Evolutionary conservation across 805 yeast genomes (phyloP).

Genomic region (Diddensiella transvaalensis): DNA sequence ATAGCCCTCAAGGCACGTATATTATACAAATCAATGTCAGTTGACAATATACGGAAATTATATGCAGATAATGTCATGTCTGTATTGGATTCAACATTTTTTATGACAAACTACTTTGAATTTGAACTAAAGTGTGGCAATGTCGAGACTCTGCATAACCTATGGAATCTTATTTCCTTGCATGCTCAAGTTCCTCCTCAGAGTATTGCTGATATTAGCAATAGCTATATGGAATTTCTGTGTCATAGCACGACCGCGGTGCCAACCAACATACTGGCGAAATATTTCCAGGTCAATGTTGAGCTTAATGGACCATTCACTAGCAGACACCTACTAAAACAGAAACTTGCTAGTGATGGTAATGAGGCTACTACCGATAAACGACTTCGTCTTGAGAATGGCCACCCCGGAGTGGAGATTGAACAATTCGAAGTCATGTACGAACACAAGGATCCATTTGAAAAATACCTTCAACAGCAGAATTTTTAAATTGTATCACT

Average conservation of each 20-base stretch:
- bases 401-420: constrained; percentile 25
- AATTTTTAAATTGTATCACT: constrained; percentile 5
- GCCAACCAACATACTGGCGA: constrained; percentile 9
- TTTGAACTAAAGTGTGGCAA: constrained; percentile 26
- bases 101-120: constrained; percentile 31
- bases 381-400: constrained; percentile 21
- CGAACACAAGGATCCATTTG: constrained; percentile 15
- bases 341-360: constrained; percentile 18
- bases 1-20: constrained; percentile 12
- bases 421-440: constrained; percentile 7
- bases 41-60: constrained; percentile 25
- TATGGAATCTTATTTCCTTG: constrained; percentile 22
- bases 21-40: constrained; percentile 12
- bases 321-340: constrained; percentile 15
- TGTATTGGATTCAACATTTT: constrained; percentile 27
- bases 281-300: constrained; percentile 21
- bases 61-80: constrained; percentile 22
- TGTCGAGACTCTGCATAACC: constrained; percentile 9
- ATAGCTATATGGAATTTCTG: constrained; percentile 27
- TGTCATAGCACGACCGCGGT: constrained; percentile 7
- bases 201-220: constrained; percentile 28
- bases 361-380: constrained; percentile 11
- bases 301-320: constrained; percentile 27
- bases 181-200: constrained; percentile 27
- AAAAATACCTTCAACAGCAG: constrained; percentile 7